Base-by-base conservation (phyloP, 352 stramenopile species). In the Phytophthora multivora region DNA sequence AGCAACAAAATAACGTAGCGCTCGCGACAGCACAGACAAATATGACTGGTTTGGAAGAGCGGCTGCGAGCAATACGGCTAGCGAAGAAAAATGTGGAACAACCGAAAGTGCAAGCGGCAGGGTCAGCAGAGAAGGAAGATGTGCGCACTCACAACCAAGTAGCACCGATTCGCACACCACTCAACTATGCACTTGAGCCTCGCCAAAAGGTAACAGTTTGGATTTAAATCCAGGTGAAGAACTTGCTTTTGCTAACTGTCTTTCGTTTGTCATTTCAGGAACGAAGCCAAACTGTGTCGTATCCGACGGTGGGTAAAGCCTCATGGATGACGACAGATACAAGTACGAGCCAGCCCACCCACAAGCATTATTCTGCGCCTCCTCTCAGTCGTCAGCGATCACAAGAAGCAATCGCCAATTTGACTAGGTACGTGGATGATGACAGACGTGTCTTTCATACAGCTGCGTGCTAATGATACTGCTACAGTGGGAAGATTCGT, bases 241-340 rank as follows among this genome's bases (percentile, higher is more conserved):
- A 0, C 8, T 33, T 33, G 8, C 2, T 23, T 33, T 33, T 33
- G 8, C 9, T 33, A 33, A 33, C 28, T 11, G 11, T 31, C 3
- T 9, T 4, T 4, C n/a, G n/a, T 56, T 4, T 33, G 16, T 7
- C 5, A 40, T 21, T 69, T 36, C 41, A 75, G 67, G 62, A 75
- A 63, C 52, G 52, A 31, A 71, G 54, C 23, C 68, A 66, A 11
- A 66, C 61, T n/a, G 55, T 78, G 18, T 71, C 64, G 47, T 92
- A 92, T 28, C 80, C 83, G n/a, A 67, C 66, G 3, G 68, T 92
- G 3, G 71, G 73, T 23, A 88, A 88, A 52, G 69, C 75, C 0
- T 88, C 83, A 0, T 90, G 83, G 80, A 92, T 90, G 73, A 65
- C 59, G 12, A 58, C 56, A 4, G 59, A 69, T 19, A 38, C 49